A percentile compares a stretch with the other conserved stretches of the same genome.
These are phyloP conservation scores for Trichoderma koningiopsis DNA, from an alignment of 2,329 filamentous ascomycete genomes.

Conservation along the genomic window DNA sequence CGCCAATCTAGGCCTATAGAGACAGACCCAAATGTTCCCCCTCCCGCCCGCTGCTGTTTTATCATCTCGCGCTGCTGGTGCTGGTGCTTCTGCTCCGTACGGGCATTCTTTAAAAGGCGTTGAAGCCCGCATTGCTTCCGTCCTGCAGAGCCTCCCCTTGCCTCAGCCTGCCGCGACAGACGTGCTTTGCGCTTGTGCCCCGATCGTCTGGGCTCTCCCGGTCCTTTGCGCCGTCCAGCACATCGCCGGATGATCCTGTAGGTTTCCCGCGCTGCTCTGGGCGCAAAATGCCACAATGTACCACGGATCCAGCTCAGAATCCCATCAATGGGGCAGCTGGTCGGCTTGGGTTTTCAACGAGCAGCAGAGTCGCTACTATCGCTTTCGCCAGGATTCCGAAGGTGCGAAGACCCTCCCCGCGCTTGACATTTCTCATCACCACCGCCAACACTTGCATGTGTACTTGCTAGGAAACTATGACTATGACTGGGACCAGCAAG, in stretches of 20 bases:
- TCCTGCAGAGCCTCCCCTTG: slow-evolving; percentile 27
- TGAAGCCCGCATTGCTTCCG: slow-evolving; percentile 24
- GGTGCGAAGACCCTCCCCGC: slow-evolving; percentile 28
- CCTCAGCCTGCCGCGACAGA: slow-evolving; percentile 20
- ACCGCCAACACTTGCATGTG: slow-evolving; percentile 10
- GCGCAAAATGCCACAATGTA: slow-evolving; percentile 37
- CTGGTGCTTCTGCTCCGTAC: slow-evolving; percentile 9
- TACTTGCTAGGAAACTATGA: slow-evolving; percentile 28
- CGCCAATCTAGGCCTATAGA: slow-evolving; percentile 27
- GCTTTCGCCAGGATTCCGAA: slow-evolving; percentile 34
- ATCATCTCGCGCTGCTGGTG: slow-evolving; percentile 26
- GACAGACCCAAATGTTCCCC: slow-evolving; percentile 26
- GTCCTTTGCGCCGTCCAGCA: slow-evolving; percentile 25
- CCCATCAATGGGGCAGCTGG: slow-evolving; percentile 34
- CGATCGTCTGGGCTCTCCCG: slow-evolving; percentile 9
- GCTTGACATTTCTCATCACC: slow-evolving; percentile 18
- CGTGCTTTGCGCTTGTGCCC: slow-evolving; percentile 24
- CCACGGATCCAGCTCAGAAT: slow-evolving; percentile 35
- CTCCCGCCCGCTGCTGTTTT: slow-evolving; percentile 25
- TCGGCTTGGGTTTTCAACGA: slow-evolving; percentile 35
- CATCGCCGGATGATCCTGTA: slow-evolving; percentile 26
- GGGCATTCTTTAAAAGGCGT: slow-evolving; percentile 14
- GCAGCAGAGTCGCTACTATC: slow-evolving; percentile 29
- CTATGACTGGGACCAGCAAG: slow-evolving; percentile 29
- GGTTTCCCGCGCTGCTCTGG: slow-evolving; percentile 26